Evolutionary conservation across 2,329 filamentous ascomycete species (phyloP), one percentile per base, ranked within the genome.

Genomic region (Pyrenophora graminea): DNA sequence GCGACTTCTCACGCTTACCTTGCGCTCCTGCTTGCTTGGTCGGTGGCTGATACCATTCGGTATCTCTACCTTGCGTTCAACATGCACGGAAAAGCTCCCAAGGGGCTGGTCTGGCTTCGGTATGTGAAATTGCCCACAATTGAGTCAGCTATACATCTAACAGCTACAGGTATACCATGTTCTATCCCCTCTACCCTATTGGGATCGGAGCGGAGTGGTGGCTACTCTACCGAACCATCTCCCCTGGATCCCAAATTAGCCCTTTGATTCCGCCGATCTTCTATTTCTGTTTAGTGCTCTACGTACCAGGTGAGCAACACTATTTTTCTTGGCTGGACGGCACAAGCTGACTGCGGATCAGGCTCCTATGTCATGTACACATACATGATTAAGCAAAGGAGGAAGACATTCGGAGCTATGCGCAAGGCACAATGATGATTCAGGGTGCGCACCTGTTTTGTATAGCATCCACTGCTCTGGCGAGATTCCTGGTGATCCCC

Each of bases 151-250:
- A 10, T 25, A 25, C 19, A 19, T n/a, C 37, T 42, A 43, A 45
- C 8, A 7, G 7, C 8, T 15, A 19, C 10, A 59, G 57, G 13
- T 64, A 62, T 19, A 62, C 58, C 4, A 62, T 66, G 59, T 67
- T 67, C 19, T 61, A 58, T 25, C 48, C 53, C 1, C 46, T 67
- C n/a, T 67, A 67, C n/a, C 62, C 63, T 0, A 47, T 65, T 10
- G 64, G 64, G 0, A 66, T 67, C n/a, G 55, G 62, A 2, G 59
- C 60, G 6, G 63, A 67, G 45, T 66, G 63, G 62, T 65, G 62
- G 64, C 38, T 67, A 39, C 48, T 67, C 44, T 67, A 58, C 27
- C 33, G 38, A 2, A 55, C 56, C 15, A 50, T 63, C 9, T 56
- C 41, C 10, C 57, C 56, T 3, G 57, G 40, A 6, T 48, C 52